A percentile compares a stretch with the other conserved stretches of the same genome.
Conservation (phyloP, 768 basidiomycete species). For the Agaricus blazei region DNA sequence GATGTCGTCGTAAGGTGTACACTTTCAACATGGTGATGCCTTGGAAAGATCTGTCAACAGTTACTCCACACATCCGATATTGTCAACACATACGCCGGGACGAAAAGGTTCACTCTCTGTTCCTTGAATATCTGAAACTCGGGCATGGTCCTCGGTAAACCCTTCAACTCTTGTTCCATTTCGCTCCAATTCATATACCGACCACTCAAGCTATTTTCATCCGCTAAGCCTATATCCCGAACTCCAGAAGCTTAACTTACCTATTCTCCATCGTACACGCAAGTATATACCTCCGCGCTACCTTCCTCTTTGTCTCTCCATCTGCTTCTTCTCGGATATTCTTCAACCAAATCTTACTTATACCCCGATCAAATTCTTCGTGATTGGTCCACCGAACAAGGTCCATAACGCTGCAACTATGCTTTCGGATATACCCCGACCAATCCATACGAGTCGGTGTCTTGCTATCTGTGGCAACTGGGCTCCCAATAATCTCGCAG, state of each 20-base stretch:
- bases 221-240: slow-evolving; percentile 4
- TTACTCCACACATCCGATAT: not conserved
- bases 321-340: slow-evolving; percentile 38
- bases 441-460: slow-evolving; percentile 50
- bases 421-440: slow-evolving; percentile 46
- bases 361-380: slow-evolving; percentile 65
- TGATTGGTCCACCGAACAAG: slow-evolving; percentile 60
- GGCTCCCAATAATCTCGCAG: slow-evolving; percentile 63
- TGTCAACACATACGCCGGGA: slow-evolving; percentile 51
- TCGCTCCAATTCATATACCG: slow-evolving; percentile 59
- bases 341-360: slow-evolving; percentile 62
- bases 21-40: slow-evolving; percentile 76
- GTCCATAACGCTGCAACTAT: slow-evolving; percentile 18
- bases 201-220: slow-evolving; percentile 46
- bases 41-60: slow-evolving; percentile 19
- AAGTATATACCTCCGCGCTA: slow-evolving; percentile 61
- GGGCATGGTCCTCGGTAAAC: slow-evolving; percentile 24
- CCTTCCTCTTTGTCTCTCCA: slow-evolving; percentile 34
- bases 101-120: slow-evolving; percentile 47
- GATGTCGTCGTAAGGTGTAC: slow-evolving; percentile 52
- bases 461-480: slow-evolving; percentile 1
- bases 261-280: slow-evolving; percentile 74
- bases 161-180: slow-evolving; percentile 70
- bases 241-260: slow-evolving; percentile 24
- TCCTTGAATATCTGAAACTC: slow-evolving; percentile 6